Evolutionary conservation across 495 filamentous ascomycete genomes (phyloP), one percentile per base, ranked within the genome.

Genomic region (Annulohypoxylon moriforme): DNA sequence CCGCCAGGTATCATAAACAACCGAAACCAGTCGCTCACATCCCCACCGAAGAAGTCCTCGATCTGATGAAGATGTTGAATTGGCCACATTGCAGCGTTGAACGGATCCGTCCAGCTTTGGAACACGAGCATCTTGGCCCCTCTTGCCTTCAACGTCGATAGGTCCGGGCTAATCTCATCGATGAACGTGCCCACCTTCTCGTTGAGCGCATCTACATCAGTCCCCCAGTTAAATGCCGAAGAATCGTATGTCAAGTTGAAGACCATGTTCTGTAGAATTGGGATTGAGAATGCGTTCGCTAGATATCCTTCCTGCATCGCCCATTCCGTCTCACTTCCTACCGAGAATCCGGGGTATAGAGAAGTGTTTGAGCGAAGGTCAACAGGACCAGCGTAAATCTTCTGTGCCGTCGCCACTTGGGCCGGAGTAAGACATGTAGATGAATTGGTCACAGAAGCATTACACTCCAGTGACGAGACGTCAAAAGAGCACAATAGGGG

Each of bases 221-320:
- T 47, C 2, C 78, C 82, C 68, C 74, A 84, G 57, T 84, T 75
- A 64, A 84, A 83, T 0, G 33, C 62, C 11, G 44, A 64, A 57
- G 78, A 60, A 64, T 88, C 75, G 53, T 82, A 86, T 11, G 71
- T 76, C 27, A 85, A 65, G 65, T 86, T 69, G 72, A 84, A 87
- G 22, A 85, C 82, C 13, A 87, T 75, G 25, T 87, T 82, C 59
- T 87, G 83, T 74, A 86, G 69, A 56, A 88, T 82, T 13, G 81
- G 84, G 13, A 79, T 76, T 9, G 75, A 72, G 71, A 80, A 83
- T 2, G 63, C 55, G 8, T 77, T 18, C 8, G 77, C 75, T 1
- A 83, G 71, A 16, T 8, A 7, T n/a, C 69, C 68, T 62, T 81
- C 76, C 57, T 83, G 82, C 13, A 50, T 1, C 9, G 79, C 59